Base-by-base conservation (phyloP, 805 yeast genomes). In the Groenewaldozyma salmanticensis region DNA sequence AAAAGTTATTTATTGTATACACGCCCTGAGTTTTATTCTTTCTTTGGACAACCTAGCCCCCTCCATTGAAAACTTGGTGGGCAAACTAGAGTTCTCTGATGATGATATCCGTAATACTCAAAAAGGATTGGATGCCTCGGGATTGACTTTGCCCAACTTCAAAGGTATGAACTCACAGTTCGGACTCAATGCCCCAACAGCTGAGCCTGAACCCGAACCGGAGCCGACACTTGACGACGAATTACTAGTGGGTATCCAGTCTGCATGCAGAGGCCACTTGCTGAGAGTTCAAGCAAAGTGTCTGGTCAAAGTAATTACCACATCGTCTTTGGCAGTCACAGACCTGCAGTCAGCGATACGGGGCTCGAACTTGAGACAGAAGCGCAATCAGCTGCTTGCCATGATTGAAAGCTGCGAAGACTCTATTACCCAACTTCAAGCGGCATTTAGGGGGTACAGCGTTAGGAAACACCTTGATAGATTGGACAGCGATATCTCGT, bases 1-100 rank as follows among this genome's bases (percentile, higher is more conserved):
- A 13, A 88, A 85, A 55, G 97, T 92, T 20, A 81, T 92, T 57
- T 87, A 86, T 61, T 88, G 96, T 51, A 62, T 92, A 29, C 96
- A 90, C 64, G 96, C 96, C 2, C 63, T 90, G 48, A 78, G 87
- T 38, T 84, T 75, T 50, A 75, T 85, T 57, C 67, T 92, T 42
- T 71, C 79, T 17, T 66, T 65, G 39, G 67, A 75, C 21, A 71
- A 73, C 20, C 62, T 64, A 16, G 78, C 79, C 18, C 84, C 88
- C 1, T 62, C 67, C 3, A 72, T 90, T 54, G 71, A 68, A 27
- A 72, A 75, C 47, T 60, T 84, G 27, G 79, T 78, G 6, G 87
- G 82, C 2, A 67, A 70, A 42, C 53, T 79, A 3, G 68, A 71
- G 18, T 84, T 90, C 52, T 59, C 75, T 4, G 79, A 77, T 16